Percentiles rank a stretch among this genome's conserved stretches.
These are phyloP conservation scores for Chlorella variabilis DNA, from an alignment of 163 green algal genomes.

Conservation along the genomic window DNA sequence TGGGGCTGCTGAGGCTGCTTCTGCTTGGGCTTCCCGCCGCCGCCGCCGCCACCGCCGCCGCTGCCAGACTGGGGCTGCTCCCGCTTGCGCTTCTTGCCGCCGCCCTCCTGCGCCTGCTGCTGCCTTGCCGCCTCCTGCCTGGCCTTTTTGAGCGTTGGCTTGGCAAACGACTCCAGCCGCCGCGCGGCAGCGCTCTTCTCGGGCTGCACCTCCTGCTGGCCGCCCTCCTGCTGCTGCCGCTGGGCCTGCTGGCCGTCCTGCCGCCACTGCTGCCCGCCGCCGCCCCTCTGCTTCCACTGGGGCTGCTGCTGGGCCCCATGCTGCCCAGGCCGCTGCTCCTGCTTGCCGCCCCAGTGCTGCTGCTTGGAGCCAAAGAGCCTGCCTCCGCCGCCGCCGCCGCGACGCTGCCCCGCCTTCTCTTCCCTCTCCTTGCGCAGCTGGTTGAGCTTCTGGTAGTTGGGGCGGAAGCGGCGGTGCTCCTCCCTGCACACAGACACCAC, in stretches of 20 bases:
- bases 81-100: slow-evolving; percentile 29
- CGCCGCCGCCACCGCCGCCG: neutral
- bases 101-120: neutral
- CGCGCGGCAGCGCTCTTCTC: neutral
- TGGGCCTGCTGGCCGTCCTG: neutral
- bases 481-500: too few species aligned
- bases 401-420: neutral
- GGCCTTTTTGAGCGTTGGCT: slow-evolving; percentile 31
- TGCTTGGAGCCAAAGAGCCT: slow-evolving; percentile 2
- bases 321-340: neutral
- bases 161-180: slow-evolving; percentile 44
- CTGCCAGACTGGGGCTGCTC: neutral
- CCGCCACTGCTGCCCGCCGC: neutral
- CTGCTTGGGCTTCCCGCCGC: too few species aligned
- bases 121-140: neutral
- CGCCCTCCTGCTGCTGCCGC: slow-evolving; percentile 7
- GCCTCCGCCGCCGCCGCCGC: slow-evolving; percentile 4
- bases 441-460: slow-evolving; percentile 53
- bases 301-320: neutral
- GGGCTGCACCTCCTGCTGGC: slow-evolving; percentile 1
- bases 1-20: slow-evolving; percentile 1
- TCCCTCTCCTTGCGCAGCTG: slow-evolving; percentile 15
- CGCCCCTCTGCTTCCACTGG: neutral
- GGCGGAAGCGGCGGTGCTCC: slow-evolving; percentile 25
- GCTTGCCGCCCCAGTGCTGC: neutral